A percentile compares a stretch with the other conserved stretches of the same genome.
phyloP scores from a whole-genome alignment of 805 yeast species.

The Monosporozyma unispora region DNA sequence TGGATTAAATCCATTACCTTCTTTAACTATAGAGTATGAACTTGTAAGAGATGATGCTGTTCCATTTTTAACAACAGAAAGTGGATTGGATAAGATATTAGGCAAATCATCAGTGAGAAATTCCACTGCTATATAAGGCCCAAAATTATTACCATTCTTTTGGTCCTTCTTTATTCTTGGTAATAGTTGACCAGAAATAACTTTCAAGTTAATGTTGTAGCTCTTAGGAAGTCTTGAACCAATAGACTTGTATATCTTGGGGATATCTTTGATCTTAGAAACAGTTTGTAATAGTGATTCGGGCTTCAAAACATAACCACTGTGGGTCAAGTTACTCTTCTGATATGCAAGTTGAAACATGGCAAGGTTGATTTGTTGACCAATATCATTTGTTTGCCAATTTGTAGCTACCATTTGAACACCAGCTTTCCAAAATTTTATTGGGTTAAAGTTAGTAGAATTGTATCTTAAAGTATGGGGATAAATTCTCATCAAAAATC shows the following conservation, averaged over 20 bases:
- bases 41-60: conserved; percentile 8
- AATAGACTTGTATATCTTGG: conserved; percentile 12
- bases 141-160: conserved; percentile 10
- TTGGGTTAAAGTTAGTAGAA: conserved; percentile 76
- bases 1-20: conserved; percentile 81
- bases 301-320: conserved; percentile 82
- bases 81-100: conserved; percentile 10
- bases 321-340: conserved; percentile 20
- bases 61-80: conserved; percentile 17
- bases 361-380: conserved; percentile 82
- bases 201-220: conserved; percentile 30
- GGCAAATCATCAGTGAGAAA: conserved; percentile 12
- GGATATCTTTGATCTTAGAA: conserved; percentile 21
- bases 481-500: conserved; percentile 71
- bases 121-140: conserved; percentile 21
- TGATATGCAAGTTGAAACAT: conserved; percentile 54
- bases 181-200: conserved; percentile 78
- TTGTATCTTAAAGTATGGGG: conserved; percentile 73
- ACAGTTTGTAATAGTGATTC: conserved; percentile 29
- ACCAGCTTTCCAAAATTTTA: conserved; percentile 74
- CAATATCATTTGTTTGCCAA: conserved; percentile 89
- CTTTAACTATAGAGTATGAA: conserved; percentile 29
- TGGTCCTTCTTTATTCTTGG: conserved; percentile 49
- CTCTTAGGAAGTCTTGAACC: conserved; percentile 9
- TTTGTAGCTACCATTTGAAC: conserved; percentile 93